Evolutionary conservation across 805 yeast genomes (phyloP).

Genomic region (Monosporozyma aquatica): DNA sequence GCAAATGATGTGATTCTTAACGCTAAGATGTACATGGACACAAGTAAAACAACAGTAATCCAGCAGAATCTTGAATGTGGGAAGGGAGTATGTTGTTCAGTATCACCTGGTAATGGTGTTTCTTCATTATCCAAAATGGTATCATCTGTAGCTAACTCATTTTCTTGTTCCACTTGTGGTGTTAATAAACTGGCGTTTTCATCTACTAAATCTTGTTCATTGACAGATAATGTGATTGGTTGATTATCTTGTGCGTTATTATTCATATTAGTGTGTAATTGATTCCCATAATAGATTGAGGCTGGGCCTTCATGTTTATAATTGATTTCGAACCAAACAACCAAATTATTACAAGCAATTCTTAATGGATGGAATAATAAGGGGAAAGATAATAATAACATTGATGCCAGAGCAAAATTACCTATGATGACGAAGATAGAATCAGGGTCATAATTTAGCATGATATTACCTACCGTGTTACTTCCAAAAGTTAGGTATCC

Average conservation of each 20-base stretch:
- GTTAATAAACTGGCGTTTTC: slow-evolving; percentile 1
- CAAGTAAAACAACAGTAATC: slow-evolving; percentile 38
- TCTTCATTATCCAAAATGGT: slow-evolving; percentile 2
- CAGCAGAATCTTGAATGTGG: slow-evolving; percentile 17
- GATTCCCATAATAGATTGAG: background rate
- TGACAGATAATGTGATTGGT: slow-evolving; percentile 10
- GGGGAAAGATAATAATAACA: slow-evolving; percentile 73
- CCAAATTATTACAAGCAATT: slow-evolving; percentile 59
- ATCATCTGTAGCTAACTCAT: slow-evolving; percentile 7
- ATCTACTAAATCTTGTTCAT: slow-evolving; percentile 11
- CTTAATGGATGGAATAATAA: slow-evolving; percentile 76
- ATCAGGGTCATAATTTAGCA: slow-evolving; percentile 53
- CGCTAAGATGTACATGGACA: slow-evolving; percentile 55
- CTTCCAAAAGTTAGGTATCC: slow-evolving; percentile 75
- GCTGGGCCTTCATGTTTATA: background rate
- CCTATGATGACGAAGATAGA: slow-evolving; percentile 44
- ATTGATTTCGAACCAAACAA: slow-evolving; percentile 36
- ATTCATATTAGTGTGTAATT: background rate
- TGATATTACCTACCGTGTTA: slow-evolving; percentile 54
- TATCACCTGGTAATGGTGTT: slow-evolving; percentile 6
- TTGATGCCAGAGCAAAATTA: slow-evolving; percentile 51
- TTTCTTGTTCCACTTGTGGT: slow-evolving; percentile 6
- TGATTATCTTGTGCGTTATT: background rate
- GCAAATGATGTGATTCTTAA: slow-evolving; percentile 64
- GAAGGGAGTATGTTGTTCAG: slow-evolving; percentile 15